A percentile compares a stretch with the other conserved stretches of the same genome.
These are phyloP conservation scores for Exophiala aquamarina DNA, from an alignment of 2,329 filamentous ascomycete species.

Conservation along the genomic window DNA sequence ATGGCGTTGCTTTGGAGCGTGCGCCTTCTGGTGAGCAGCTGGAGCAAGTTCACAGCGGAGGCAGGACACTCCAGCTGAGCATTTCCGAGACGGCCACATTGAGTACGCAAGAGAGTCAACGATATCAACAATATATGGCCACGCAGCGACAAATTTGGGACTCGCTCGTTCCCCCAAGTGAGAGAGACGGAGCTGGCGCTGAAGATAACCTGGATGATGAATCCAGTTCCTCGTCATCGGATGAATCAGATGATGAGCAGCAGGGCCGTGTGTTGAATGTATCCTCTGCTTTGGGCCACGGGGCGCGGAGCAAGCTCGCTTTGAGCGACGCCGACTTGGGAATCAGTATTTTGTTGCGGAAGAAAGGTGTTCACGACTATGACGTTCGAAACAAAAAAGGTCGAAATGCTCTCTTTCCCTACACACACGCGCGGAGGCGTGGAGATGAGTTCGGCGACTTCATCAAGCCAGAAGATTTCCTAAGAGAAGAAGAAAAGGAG, in stretches of 20 bases:
- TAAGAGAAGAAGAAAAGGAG: constrained; percentile 88
- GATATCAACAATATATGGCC: constrained; percentile 91
- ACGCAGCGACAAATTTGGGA: constrained; percentile 85
- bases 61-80: constrained; percentile 60
- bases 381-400: constrained; percentile 90
- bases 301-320: constrained; percentile 79
- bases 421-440: constrained; percentile 74
- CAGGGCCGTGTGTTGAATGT: constrained; percentile 91
- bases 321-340: constrained; percentile 88
- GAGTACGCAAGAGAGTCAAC: constrained; percentile 70
- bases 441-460: constrained; percentile 91
- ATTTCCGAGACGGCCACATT: constrained; percentile 65
- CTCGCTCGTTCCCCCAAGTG: constrained; percentile 69
- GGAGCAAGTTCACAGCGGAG: constrained; percentile 66
- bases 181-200: constrained; percentile 41
- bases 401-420: constrained; percentile 87
- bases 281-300: constrained; percentile 79
- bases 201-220: constrained; percentile 79
- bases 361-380: constrained; percentile 89
- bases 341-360: constrained; percentile 83
- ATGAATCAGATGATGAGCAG: constrained; percentile 85
- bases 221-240: constrained; percentile 82
- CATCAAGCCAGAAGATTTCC: constrained; percentile 90
- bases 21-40: constrained; percentile 57
- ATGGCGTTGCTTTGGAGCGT: constrained; percentile 62